Evolutionary conservation across 2,329 filamentous ascomycete species (phyloP).

Genomic region (Calonectria multiphialidica): DNA sequence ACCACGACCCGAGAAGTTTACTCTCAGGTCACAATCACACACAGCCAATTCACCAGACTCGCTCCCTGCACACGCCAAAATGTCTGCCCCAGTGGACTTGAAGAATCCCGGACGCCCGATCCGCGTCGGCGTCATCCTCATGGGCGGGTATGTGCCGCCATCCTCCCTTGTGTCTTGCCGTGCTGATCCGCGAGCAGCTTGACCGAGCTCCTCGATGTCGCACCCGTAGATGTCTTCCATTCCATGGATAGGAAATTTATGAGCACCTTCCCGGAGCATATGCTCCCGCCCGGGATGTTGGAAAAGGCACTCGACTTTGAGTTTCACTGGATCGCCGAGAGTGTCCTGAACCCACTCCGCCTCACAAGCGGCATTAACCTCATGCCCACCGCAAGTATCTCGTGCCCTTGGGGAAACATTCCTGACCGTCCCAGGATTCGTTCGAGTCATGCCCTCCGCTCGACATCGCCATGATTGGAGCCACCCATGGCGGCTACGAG

Average conservation of each 20-base stretch:
- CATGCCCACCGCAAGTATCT: constrained; percentile 43
- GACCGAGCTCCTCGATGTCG: constrained; percentile 51
- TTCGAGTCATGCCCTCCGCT: constrained; percentile 54
- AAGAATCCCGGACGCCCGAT: constrained; percentile 18
- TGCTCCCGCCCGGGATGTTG: constrained; percentile 23
- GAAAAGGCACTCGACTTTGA: constrained; percentile 45
- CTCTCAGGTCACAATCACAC: background rate
- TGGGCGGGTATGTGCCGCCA: constrained; percentile 15
- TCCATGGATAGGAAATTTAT: constrained; percentile 32
- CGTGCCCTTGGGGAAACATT: fast-evolving
- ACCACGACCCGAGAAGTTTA: background rate
- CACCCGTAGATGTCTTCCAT: constrained; percentile 47
- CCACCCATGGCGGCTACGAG: constrained; percentile 44
- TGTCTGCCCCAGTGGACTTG: constrained; percentile 1
- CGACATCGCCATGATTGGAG: constrained; percentile 57
- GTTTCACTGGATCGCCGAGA: constrained; percentile 51
- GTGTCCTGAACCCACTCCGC: constrained; percentile 17
- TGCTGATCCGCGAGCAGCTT: constrained; percentile 31
- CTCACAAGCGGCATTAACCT: constrained; percentile 45
- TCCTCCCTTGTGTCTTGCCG: background rate
- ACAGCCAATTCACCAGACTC: background rate
- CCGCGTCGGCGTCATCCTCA: constrained; percentile 32
- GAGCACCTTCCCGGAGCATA: constrained; percentile 30
- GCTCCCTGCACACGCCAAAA: background rate
- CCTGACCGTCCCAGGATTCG: constrained; percentile 45